Evolutionary conservation across 805 yeast genomes (phyloP).

Genomic region (Candida xyloterini): DNA sequence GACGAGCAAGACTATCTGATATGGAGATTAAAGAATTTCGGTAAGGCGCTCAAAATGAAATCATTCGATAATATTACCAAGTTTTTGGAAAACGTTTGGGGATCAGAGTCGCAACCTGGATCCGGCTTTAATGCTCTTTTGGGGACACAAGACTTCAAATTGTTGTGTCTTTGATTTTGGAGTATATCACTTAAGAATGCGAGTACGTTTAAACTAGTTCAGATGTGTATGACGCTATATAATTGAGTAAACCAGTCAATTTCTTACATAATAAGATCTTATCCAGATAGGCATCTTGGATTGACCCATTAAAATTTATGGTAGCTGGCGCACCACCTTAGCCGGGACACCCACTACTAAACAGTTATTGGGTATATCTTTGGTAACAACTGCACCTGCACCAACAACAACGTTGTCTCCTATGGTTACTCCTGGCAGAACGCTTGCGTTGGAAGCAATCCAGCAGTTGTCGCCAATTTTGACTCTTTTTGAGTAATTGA

Average conservation of each 20-base stretch:
- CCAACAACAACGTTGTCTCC: conserved; percentile 63
- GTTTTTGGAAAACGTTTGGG: not conserved
- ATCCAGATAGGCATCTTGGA: no score
- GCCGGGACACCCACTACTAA: conserved; percentile 61
- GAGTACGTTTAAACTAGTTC: no score
- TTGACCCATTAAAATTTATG: no score
- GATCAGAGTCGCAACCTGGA: not conserved
- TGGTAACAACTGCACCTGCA: conserved; percentile 65
- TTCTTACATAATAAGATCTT: no score
- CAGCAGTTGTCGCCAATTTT: conserved; percentile 63
- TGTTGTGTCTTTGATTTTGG: not conserved
- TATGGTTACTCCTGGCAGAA: conserved; percentile 64
- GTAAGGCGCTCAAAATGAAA: conserved; percentile 21
- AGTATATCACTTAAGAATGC: no score
- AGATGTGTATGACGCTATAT: no score
- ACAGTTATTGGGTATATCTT: conserved; percentile 49
- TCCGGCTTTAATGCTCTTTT: not conserved
- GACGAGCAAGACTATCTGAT: conserved; percentile 11
- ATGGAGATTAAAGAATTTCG: conserved; percentile 14
- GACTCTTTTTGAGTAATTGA: conserved; percentile 56
- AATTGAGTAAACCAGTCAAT: no score
- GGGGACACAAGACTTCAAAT: not conserved
- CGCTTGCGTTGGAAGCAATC: conserved; percentile 55
- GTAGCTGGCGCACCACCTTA: conserved; percentile 4
- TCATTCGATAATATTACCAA: conserved; percentile 16